These are phyloP conservation scores for Phytophthora gonapodyides DNA, from an alignment of 352 stramenopile genomes.

Conservation along the genomic window DNA sequence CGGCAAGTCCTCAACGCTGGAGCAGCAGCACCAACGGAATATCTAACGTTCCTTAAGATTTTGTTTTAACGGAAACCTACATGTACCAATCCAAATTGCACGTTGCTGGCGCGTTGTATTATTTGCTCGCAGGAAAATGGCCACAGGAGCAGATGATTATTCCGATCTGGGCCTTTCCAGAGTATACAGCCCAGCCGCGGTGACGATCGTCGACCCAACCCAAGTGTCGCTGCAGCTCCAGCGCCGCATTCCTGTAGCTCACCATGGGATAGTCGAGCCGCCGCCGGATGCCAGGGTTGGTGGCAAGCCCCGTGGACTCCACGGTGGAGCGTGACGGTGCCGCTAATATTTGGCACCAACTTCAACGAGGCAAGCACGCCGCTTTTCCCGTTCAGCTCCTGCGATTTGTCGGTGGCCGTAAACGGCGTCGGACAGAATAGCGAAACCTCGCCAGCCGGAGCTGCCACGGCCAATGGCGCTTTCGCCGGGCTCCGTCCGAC, in stretches of 20 bases:
- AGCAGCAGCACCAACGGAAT: constrained; percentile 18
- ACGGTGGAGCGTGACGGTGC: constrained; percentile 8
- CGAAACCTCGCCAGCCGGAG: no score
- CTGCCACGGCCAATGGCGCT: constrained; percentile 7
- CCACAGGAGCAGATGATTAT: background rate
- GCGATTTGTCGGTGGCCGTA: constrained; percentile 20
- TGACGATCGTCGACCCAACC: constrained; percentile 7
- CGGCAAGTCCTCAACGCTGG: background rate
- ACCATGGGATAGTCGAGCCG: constrained; percentile 13
- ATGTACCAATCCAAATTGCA: background rate
- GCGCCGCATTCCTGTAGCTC: constrained; percentile 8
- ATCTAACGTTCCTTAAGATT: no score
- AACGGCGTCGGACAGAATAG: constrained; percentile 5
- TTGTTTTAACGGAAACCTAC: no score
- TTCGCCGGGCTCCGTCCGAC: background rate
- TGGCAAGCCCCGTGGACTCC: no score
- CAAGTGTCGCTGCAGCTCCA: background rate
- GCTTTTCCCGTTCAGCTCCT: background rate
- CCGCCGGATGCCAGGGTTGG: background rate
- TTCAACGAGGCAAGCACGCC: constrained; percentile 15
- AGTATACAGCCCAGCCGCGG: constrained; percentile 5
- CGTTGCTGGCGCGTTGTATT: no score
- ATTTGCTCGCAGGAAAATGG: no score
- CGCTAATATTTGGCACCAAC: constrained; percentile 18
- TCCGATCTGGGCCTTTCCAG: background rate